phyloP scores from a whole-genome alignment of 2,329 filamentous ascomycete species.

The Aspergillus aculeatinus region DNA sequence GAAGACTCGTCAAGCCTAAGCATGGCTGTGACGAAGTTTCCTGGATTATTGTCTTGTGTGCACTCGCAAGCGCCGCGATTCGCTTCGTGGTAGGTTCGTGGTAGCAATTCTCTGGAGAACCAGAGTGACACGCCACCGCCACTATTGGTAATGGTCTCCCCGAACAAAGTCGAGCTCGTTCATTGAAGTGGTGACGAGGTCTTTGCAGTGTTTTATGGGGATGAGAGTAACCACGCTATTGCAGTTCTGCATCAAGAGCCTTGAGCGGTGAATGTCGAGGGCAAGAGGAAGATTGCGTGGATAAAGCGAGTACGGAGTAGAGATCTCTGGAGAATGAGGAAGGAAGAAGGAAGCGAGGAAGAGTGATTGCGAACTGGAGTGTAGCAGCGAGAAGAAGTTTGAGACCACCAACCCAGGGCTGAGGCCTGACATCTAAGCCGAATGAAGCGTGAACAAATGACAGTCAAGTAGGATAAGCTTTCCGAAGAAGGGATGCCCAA shows the following conservation, averaged over 20 bases:
- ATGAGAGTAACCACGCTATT: not conserved
- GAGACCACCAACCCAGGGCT: not conserved
- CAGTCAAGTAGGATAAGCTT: slow-evolving; percentile 9
- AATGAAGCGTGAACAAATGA: not conserved
- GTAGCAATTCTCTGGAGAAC: not conserved
- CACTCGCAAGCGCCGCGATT: not conserved
- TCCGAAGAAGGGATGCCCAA: slow-evolving; percentile 6
- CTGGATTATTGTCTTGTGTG: not conserved
- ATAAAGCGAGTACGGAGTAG: not conserved
- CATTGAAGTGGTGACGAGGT: not conserved
- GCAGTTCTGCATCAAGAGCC: not conserved
- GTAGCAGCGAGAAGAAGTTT: not conserved
- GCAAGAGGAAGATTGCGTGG: not conserved
- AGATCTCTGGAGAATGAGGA: not conserved
- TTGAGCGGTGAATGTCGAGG: not conserved
- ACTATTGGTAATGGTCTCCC: not conserved
- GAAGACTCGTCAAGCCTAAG: not conserved
- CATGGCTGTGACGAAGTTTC: not conserved
- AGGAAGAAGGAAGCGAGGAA: not conserved
- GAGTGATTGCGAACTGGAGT: not conserved
- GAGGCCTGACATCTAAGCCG: too few species aligned
- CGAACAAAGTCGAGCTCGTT: not conserved
- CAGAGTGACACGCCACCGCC: not conserved
- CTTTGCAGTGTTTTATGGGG: not conserved
- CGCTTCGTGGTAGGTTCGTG: not conserved